These are phyloP conservation scores for Dissophora ornata DNA, from an alignment of 192 early-diverging fungal genomes.

Conservation along the genomic window DNA sequence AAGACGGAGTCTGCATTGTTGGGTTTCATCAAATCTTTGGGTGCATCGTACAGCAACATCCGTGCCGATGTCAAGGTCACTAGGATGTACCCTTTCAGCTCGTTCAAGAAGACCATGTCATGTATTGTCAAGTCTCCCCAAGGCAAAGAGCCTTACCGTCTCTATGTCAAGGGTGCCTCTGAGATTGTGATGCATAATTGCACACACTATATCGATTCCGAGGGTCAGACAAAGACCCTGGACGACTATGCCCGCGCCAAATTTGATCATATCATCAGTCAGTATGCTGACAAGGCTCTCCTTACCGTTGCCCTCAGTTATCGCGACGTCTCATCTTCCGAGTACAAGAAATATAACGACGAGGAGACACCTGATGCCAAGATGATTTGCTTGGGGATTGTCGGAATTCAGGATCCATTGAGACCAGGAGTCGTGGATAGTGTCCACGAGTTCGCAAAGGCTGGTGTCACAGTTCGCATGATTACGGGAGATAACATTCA, in stretches of 20 bases:
- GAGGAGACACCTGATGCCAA: constrained; percentile 63
- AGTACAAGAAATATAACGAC: constrained; percentile 61
- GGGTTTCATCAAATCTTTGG: constrained; percentile 68
- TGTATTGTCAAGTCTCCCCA: constrained; percentile 62
- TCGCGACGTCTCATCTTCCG: constrained; percentile 61
- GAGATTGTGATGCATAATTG: constrained; percentile 77
- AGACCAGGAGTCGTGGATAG: constrained; percentile 81
- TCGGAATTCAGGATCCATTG: constrained; percentile 91
- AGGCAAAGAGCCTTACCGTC: constrained; percentile 56
- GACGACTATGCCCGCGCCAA: constrained; percentile 52
- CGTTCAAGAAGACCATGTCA: constrained; percentile 90
- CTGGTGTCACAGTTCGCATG: constrained; percentile 92
- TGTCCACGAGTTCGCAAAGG: constrained; percentile 78
- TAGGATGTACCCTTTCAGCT: constrained; percentile 88
- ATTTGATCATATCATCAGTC: constrained; percentile 62
- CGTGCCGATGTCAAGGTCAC: constrained; percentile 61
- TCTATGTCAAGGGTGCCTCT: constrained; percentile 82
- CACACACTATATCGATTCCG: constrained; percentile 64
- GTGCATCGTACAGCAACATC: constrained; percentile 64
- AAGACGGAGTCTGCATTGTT: constrained; percentile 85
- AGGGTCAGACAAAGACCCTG: constrained; percentile 58
- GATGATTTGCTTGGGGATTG: constrained; percentile 73
- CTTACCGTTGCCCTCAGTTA: constrained; percentile 82
- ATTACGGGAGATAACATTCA: constrained; percentile 85
- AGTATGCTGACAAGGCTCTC: constrained; percentile 74